Evolutionary conservation across 768 basidiomycete species (phyloP).

Genomic region (Phallus indusiatus): DNA sequence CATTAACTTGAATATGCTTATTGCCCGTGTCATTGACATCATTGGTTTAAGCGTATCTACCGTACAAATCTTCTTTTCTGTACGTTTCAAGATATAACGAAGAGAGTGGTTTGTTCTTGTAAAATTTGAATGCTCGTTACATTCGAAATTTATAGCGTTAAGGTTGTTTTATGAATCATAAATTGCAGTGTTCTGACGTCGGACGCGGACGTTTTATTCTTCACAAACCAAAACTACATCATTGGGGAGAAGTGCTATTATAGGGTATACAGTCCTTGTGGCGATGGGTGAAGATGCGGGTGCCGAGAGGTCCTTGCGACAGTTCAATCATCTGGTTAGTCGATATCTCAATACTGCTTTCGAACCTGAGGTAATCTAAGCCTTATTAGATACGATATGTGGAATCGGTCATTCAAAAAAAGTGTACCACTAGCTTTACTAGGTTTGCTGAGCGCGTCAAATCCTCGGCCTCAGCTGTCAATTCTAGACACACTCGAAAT

Average conservation of each 20-base stretch:
- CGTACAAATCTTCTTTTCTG: too few relatives aligned
- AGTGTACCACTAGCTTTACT: conserved; percentile 94
- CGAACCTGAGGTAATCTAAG: conserved; percentile 14
- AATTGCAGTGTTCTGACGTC: conserved; percentile 85
- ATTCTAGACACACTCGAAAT: conserved; percentile 97
- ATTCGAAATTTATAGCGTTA: too few relatives aligned
- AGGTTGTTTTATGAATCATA: too few relatives aligned
- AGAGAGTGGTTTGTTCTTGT: too few relatives aligned
- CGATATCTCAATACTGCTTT: background rate
- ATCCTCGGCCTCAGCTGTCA: conserved; percentile 86
- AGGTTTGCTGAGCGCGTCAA: conserved; percentile 89
- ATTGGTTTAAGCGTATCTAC: too few relatives aligned
- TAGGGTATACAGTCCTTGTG: conserved; percentile 66
- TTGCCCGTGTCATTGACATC: too few relatives aligned
- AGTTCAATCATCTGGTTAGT: conserved; percentile 92
- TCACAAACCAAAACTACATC: conserved; percentile 78
- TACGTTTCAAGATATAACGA: too few relatives aligned
- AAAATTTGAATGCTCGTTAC: too few relatives aligned
- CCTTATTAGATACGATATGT: conserved; percentile 91
- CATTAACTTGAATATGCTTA: too few relatives aligned
- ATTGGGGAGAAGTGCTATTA: conserved; percentile 79
- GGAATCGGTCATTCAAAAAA: conserved; percentile 84
- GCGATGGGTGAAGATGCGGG: conserved; percentile 99
- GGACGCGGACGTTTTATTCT: conserved; percentile 88
- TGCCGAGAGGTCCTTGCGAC: conserved; percentile 93